Evolutionary conservation across 345 rosid genomes (phyloP), one percentile per base, ranked within the genome.

Genomic region (Rhizophora apiculata): DNA sequence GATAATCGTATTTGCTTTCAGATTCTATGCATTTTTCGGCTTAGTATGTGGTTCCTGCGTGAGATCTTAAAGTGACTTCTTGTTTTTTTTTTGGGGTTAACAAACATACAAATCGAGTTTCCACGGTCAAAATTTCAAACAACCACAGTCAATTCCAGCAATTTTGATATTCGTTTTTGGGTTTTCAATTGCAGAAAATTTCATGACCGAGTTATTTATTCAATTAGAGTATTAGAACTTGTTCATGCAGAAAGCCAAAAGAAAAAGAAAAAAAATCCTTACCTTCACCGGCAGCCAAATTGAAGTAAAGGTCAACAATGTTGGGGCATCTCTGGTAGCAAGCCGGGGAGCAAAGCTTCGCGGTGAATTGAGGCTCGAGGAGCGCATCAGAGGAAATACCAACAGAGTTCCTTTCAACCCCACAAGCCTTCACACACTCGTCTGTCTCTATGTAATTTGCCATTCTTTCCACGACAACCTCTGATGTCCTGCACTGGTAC

Each of bases 231-330:
- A 22, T n/a, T 8, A 22, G 10, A 13, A 2, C 3, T 3, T 21
- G 15, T 55, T 55, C 26, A 21, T 22, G 27, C 15, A 55, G 16
- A 55, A 55, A 55, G 27, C 26, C 13, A 26, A 13, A 1, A 24
- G 3, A 24, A 27, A 26, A 1, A 56, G 22, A 56, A 55, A 1
- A 0, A 8, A 52, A 6, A 20, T 21, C 9, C 6, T 63, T 84
- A 95, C 99, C 99, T 92, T 95, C 99, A 6, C 97, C 99, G 66
- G 96, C 94, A 36, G 98, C 99, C 70, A 95, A 79, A 62, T 95
- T 92, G 84, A 83, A 92, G 88, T 88, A 92, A 20, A 95, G 99
- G 65, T 95, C 98, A 49, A 92, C 80, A 65, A 95, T 92, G 86
- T 92, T 95, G 81, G 96, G 91, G 78, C 99, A 95, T 43, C 74